These are phyloP conservation scores for Termitomyces sp. DNA, from an alignment of 768 basidiomycete genomes.

Conservation along the genomic window DNA sequence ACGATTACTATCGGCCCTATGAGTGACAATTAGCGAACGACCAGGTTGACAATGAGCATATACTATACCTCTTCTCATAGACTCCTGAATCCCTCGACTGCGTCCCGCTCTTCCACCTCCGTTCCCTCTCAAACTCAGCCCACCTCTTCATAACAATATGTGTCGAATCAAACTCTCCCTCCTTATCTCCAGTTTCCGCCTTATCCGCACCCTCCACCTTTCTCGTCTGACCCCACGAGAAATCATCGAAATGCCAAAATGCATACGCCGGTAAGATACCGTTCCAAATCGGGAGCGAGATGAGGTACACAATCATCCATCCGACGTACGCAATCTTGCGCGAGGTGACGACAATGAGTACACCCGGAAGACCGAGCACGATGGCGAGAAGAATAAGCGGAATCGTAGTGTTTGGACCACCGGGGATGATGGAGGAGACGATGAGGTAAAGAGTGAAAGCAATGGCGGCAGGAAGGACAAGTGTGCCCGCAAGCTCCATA, in stretches of 20 bases:
- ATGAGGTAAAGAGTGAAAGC: constrained; percentile 94
- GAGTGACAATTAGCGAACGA: not conserved
- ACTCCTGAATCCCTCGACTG: constrained; percentile 76
- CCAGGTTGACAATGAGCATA: not conserved
- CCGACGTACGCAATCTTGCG: constrained; percentile 91
- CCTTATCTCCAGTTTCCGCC: constrained; percentile 80
- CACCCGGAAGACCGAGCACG: constrained; percentile 92
- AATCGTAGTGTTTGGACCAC: constrained; percentile 72
- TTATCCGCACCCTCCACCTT: constrained; percentile 70
- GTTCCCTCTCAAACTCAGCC: constrained; percentile 96
- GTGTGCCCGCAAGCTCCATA: constrained; percentile 96
- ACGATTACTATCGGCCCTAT: constrained; percentile 39
- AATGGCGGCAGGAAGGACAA: constrained; percentile 96
- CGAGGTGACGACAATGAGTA: constrained; percentile 94
- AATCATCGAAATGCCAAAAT: constrained; percentile 99
- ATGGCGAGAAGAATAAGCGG: constrained; percentile 90
- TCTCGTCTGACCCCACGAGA: constrained; percentile 95
- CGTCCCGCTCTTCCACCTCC: constrained; percentile 86
- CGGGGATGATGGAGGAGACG: constrained; percentile 80
- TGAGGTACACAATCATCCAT: constrained; percentile 94
- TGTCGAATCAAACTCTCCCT: constrained; percentile 94
- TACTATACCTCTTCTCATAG: constrained; percentile 65
- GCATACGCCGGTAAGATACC: constrained; percentile 91
- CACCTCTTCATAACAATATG: constrained; percentile 99
- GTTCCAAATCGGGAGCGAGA: constrained; percentile 96